phyloP scores from a whole-genome alignment of 179 eudicot species.

The Vitellaria paradoxa region DNA sequence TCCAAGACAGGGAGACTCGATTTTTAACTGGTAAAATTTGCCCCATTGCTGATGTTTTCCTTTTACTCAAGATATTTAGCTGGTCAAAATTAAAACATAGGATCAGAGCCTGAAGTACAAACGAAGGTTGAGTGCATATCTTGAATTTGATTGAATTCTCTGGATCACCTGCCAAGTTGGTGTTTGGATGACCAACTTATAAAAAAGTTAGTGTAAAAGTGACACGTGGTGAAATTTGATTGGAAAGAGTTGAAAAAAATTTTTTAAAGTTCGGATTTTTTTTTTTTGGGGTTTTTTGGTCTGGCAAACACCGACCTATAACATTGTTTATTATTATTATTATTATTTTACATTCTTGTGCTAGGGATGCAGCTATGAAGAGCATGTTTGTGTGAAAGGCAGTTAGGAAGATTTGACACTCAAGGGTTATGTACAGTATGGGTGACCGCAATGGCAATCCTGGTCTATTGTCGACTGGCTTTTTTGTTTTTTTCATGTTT shows the following conservation, averaged over 20 bases:
- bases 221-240: too few relatives aligned
- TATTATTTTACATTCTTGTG: background rate
- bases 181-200: too few relatives aligned
- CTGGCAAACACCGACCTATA: too few relatives aligned
- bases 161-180: background rate
- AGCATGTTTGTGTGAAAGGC: background rate
- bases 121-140: background rate
- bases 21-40: slow-evolving; percentile 28
- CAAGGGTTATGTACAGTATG: too few relatives aligned
- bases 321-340: background rate
- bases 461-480: too few relatives aligned
- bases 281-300: too few relatives aligned
- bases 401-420: too few relatives aligned
- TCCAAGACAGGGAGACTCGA: slow-evolving; percentile 57
- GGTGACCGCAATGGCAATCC: too few relatives aligned
- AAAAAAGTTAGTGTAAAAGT: too few relatives aligned
- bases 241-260: too few relatives aligned
- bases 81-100: background rate
- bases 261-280: too few relatives aligned
- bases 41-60: background rate
- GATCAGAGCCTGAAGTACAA: background rate
- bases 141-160: background rate
- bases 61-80: background rate
- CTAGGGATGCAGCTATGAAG: background rate
- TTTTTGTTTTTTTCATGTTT: background rate